Conservation (phyloP, 768 basidiomycete species). For the Pholiota conissans region DNA sequence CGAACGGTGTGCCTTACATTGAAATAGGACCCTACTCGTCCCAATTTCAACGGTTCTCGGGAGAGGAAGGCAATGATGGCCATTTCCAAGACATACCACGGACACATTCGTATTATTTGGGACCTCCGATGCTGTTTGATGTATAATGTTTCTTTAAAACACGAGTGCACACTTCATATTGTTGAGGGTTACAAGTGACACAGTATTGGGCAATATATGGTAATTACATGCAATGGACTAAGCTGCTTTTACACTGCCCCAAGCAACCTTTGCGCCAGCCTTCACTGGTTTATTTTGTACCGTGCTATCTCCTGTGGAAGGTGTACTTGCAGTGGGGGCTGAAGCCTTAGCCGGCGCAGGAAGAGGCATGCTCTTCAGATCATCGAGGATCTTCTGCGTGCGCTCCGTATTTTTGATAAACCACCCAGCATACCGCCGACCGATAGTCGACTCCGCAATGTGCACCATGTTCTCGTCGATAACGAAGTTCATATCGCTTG, state of each 20-base stretch:
- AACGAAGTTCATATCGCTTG: constrained; percentile 93
- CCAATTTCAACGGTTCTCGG: too few species aligned
- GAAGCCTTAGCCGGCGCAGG: constrained; percentile 34
- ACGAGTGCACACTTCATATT: too few species aligned
- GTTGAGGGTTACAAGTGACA: too few species aligned
- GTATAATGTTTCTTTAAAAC: too few species aligned
- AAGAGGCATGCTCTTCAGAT: constrained; percentile 56
- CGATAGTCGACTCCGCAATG: constrained; percentile 92
- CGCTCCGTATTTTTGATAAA: constrained; percentile 96
- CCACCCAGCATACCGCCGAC: constrained; percentile 93
- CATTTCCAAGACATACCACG: too few species aligned
- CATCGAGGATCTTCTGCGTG: constrained; percentile 83
- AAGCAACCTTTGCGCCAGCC: constrained; percentile 61
- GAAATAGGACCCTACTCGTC: too few species aligned
- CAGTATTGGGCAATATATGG: too few species aligned
- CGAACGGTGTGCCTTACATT: too few species aligned
- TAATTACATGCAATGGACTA: too few species aligned
- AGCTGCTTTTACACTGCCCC: constrained; percentile 47
- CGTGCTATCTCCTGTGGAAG: constrained; percentile 22
- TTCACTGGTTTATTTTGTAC: constrained; percentile 28
- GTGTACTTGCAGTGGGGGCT: constrained; percentile 13
- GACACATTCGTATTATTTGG: too few species aligned
- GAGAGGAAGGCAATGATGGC: too few species aligned
- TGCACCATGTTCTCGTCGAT: constrained; percentile 98
- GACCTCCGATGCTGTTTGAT: too few species aligned